phyloP scores from a whole-genome alignment of 1,284 basidiomycete genomes.

The Ceratobasidium sp. region DNA sequence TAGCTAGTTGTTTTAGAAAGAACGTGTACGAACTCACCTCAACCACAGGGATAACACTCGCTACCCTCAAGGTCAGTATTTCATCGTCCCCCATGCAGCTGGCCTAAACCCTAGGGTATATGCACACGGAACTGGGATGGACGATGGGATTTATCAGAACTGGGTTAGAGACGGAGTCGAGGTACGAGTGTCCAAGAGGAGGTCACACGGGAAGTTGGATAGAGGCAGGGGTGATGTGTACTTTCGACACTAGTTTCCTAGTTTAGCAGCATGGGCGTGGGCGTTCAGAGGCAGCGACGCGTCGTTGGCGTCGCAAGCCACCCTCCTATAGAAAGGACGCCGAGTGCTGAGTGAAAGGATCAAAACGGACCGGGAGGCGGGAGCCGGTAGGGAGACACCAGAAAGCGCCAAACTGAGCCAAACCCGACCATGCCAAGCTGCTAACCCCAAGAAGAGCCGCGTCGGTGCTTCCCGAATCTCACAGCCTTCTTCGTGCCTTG shows the following conservation, averaged over 20 bases:
- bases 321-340: background rate
- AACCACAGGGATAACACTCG: background rate
- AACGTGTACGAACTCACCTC: background rate
- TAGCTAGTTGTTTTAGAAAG: background rate
- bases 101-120: background rate
- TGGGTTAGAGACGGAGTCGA: background rate
- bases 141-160: background rate
- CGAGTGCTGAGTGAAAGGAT: background rate
- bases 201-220: background rate
- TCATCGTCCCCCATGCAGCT: background rate
- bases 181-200: background rate
- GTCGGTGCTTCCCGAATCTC: conserved; percentile 2
- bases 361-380: background rate
- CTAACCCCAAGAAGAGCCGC: conserved; percentile 1
- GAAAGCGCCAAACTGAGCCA: conserved; percentile 1
- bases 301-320: background rate
- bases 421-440: conserved; percentile 3
- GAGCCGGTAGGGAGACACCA: background rate
- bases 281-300: background rate
- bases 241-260: background rate
- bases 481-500: conserved; percentile 18
- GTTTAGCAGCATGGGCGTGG: background rate
- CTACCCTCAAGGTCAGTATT: background rate
- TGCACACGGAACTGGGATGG: background rate
- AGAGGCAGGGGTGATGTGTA: background rate